Evolutionary conservation across 225 moss, liverwort and hornwort species (phyloP).

Genomic region (Straminergon stramineum): DNA sequence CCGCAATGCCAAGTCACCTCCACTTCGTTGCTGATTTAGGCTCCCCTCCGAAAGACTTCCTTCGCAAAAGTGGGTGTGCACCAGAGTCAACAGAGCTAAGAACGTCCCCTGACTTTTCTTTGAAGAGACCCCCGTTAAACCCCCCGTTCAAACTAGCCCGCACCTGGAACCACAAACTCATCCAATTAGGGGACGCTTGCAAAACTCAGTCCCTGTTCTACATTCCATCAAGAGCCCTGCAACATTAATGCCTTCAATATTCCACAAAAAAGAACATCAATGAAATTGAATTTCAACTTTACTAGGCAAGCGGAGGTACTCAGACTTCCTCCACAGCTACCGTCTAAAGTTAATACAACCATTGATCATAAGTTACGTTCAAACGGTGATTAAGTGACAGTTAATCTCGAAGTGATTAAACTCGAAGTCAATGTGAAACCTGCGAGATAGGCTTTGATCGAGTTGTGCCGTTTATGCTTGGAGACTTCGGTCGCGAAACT

Average conservation of each 20-base stretch:
- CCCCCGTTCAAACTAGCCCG: constrained; percentile 39
- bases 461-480: constrained; percentile 12
- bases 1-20: constrained; percentile 33
- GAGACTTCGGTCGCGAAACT: constrained; percentile 28
- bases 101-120: constrained; percentile 36
- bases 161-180: constrained; percentile 25
- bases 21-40: constrained; percentile 36
- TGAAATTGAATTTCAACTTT: neutral
- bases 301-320: neutral
- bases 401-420: neutral
- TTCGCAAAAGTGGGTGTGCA: constrained; percentile 20
- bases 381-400: neutral
- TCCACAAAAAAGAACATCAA: neutral
- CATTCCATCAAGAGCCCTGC: neutral
- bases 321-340: neutral
- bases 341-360: neutral
- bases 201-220: neutral
- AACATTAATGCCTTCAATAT: neutral
- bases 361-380: neutral
- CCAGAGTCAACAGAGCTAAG: constrained; percentile 9
- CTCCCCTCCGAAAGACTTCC: constrained; percentile 56
- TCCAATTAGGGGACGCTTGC: neutral
- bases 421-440: constrained; percentile 8
- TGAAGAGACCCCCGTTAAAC: constrained; percentile 23
- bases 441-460: constrained; percentile 39